Percentiles rank a stretch among this genome's conserved stretches.
These are phyloP conservation scores for Phytophthora brassicae DNA, from an alignment of 352 stramenopile species.

Conservation along the genomic window DNA sequence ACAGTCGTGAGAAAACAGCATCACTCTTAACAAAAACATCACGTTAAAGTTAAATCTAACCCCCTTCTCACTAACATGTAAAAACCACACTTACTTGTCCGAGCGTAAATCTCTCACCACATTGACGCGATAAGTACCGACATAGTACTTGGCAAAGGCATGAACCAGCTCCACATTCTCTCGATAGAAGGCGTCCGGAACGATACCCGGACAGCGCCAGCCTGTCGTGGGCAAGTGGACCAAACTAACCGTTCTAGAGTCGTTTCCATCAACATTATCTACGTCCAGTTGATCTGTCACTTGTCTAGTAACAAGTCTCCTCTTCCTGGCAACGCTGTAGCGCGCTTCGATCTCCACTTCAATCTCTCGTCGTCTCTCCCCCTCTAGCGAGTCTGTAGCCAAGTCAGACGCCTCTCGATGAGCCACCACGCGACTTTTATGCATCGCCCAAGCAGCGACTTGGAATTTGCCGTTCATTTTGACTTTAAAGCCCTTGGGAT, in stretches of 20 bases:
- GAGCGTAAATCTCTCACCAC: conserved; percentile 64
- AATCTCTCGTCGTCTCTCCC: conserved; percentile 14
- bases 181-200: conserved; percentile 57
- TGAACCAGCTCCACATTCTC: conserved; percentile 52
- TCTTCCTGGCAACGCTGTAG: conserved; percentile 13
- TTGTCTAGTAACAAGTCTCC: conserved; percentile 10
- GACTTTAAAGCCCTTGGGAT: conserved; percentile 64
- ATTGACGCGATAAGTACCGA: conserved; percentile 62
- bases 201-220: conserved; percentile 61
- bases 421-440: conserved; percentile 62
- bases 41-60: no score
- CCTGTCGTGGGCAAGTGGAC: conserved; percentile 54
- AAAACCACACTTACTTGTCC: conserved; percentile 43
- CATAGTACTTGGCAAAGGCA: conserved; percentile 70
- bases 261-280: neutral
- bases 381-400: conserved; percentile 10
- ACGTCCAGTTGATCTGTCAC: neutral
- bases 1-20: conserved; percentile 73
- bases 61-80: no score
- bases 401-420: conserved; percentile 23
- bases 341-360: conserved; percentile 13
- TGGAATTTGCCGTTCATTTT: conserved; percentile 76
- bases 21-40: conserved; percentile 39
- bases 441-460: conserved; percentile 63
- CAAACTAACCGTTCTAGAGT: neutral